These are phyloP conservation scores for Monosporascus sp. DNA, from an alignment of 2,329 filamentous ascomycete species.

Conservation along the genomic window DNA sequence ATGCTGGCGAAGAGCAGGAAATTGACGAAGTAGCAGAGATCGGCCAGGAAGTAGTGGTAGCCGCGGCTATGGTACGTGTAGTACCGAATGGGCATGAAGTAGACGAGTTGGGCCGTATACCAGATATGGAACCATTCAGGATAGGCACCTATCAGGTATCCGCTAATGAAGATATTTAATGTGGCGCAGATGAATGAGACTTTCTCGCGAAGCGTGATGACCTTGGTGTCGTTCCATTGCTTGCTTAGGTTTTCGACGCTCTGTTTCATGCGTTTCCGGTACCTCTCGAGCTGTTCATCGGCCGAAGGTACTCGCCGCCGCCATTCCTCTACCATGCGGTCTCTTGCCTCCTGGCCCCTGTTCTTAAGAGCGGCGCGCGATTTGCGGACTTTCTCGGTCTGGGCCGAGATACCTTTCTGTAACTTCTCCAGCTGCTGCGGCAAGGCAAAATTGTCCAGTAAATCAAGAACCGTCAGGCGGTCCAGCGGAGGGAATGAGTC, in stretches of 20 bases:
- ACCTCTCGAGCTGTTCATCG: slow-evolving; percentile 89
- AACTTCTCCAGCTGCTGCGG: slow-evolving; percentile 88
- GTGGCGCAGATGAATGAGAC: slow-evolving; percentile 93
- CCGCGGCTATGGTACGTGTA: slow-evolving; percentile 87
- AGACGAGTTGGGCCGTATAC: slow-evolving; percentile 82
- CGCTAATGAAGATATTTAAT: slow-evolving; percentile 95
- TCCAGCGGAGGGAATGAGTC: slow-evolving; percentile 84
- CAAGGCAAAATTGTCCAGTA: slow-evolving; percentile 89
- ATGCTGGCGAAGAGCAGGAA: slow-evolving; percentile 74
- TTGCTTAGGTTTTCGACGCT: slow-evolving; percentile 83
- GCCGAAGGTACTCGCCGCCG: slow-evolving; percentile 77
- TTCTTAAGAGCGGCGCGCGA: slow-evolving; percentile 77
- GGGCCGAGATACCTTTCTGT: slow-evolving; percentile 73
- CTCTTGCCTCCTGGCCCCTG: slow-evolving; percentile 71
- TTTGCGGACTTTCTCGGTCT: slow-evolving; percentile 78
- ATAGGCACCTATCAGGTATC: slow-evolving; percentile 82
- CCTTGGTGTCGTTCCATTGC: slow-evolving; percentile 85
- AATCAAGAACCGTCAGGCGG: slow-evolving; percentile 83
- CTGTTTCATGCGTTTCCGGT: slow-evolving; percentile 77
- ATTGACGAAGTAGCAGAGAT: slow-evolving; percentile 98
- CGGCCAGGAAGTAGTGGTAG: slow-evolving; percentile 95
- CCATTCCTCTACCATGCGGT: slow-evolving; percentile 91
- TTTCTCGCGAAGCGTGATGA: slow-evolving; percentile 87
- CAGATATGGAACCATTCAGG: slow-evolving; percentile 86
- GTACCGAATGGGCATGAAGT: slow-evolving; percentile 95